phyloP scores from a whole-genome alignment of 169 alveolate genomes.

The Eimeria falciformis region DNA sequence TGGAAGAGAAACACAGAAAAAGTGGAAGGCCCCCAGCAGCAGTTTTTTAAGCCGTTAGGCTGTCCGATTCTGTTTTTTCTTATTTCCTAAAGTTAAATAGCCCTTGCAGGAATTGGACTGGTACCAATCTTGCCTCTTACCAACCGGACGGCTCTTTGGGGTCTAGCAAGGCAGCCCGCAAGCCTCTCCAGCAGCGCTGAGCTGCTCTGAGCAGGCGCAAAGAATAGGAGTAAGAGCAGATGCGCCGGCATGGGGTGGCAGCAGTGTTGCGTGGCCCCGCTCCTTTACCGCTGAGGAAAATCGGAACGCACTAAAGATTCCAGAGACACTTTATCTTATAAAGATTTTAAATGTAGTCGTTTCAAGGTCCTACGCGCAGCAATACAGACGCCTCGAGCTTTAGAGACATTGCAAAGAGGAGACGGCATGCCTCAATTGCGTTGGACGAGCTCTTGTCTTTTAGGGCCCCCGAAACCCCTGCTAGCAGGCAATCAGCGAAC shows the following conservation, averaged over 20 bases:
- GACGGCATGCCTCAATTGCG: constrained; percentile 68
- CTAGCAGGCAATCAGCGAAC: constrained; percentile 59
- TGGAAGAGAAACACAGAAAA: neutral
- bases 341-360: neutral
- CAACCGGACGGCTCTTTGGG: constrained; percentile 63
- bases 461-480: constrained; percentile 56
- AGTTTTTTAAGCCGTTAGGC: neutral
- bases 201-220: constrained; percentile 30
- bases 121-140: constrained; percentile 6
- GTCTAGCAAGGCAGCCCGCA: constrained; percentile 53
- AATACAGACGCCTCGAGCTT: constrained; percentile 19
- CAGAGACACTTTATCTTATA: neutral
- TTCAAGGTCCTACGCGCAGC: neutral
- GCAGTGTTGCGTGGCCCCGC: neutral
- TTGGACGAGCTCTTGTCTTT: constrained; percentile 66
- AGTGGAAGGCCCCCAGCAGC: neutral
- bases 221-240: neutral
- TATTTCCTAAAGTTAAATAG: neutral
- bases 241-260: no score
- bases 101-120: no score
- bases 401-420: constrained; percentile 36
- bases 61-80: neutral
- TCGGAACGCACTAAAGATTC: neutral
- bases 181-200: constrained; percentile 47
- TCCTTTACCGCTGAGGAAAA: neutral